Evolutionary conservation across 1,284 basidiomycete species (phyloP).

Genomic region (Chalciporus piperatoides): DNA sequence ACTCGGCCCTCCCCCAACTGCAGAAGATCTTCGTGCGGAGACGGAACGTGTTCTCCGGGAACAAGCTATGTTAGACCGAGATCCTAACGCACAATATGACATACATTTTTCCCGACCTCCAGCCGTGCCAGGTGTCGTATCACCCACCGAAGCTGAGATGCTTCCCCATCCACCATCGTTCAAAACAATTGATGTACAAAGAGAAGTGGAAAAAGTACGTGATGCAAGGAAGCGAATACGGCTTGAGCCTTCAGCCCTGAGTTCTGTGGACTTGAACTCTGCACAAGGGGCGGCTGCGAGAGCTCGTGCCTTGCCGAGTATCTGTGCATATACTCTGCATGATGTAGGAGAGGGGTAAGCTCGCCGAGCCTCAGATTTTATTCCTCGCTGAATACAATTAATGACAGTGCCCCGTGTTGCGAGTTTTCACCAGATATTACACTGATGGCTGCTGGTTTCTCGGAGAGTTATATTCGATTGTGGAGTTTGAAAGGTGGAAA

Average conservation of each 20-base stretch:
- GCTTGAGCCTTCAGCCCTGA: slow-evolving; percentile 69
- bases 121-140: slow-evolving; percentile 48
- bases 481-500: slow-evolving; percentile 97
- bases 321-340: slow-evolving; percentile 91
- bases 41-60: slow-evolving; percentile 71
- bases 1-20: slow-evolving; percentile 75
- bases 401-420: slow-evolving; percentile 73
- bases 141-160: slow-evolving; percentile 72
- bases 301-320: slow-evolving; percentile 75
- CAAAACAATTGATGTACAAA: slow-evolving; percentile 83
- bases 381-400: slow-evolving; percentile 9
- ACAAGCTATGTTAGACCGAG: slow-evolving; percentile 67
- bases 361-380: slow-evolving; percentile 4
- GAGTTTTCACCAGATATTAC: slow-evolving; percentile 91
- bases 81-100: slow-evolving; percentile 63
- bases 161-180: slow-evolving; percentile 79
- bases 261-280: slow-evolving; percentile 51
- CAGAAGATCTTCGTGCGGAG: slow-evolving; percentile 77
- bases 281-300: slow-evolving; percentile 53
- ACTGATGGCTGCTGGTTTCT: slow-evolving; percentile 94
- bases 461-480: slow-evolving; percentile 92
- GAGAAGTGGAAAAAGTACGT: slow-evolving; percentile 87
- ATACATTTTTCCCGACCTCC: slow-evolving; percentile 49
- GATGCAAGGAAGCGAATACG: slow-evolving; percentile 90
- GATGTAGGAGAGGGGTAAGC: slow-evolving; percentile 86